phyloP scores from a whole-genome alignment of 1,284 basidiomycete species.

The Puccinia novopanici region DNA sequence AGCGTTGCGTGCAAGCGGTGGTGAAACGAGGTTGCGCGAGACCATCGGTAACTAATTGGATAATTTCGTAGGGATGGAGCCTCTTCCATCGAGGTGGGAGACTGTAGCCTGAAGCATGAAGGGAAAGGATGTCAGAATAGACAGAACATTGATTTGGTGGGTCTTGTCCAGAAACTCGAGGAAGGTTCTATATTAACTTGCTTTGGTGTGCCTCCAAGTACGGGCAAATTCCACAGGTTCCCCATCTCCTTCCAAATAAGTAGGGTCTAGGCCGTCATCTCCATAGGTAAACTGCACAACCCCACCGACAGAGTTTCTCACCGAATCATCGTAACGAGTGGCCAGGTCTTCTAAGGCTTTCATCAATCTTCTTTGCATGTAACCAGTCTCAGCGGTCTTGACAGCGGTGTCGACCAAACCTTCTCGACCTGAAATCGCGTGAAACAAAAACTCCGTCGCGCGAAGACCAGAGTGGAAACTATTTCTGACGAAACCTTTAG shows the following conservation, averaged over 20 bases:
- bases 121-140: neutral
- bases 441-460: slow-evolving; percentile 96
- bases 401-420: slow-evolving; percentile 86
- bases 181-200: slow-evolving; percentile 58
- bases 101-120: slow-evolving; percentile 53
- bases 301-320: slow-evolving; percentile 90
- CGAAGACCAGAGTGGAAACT: slow-evolving; percentile 90
- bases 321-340: slow-evolving; percentile 95
- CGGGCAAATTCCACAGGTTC: slow-evolving; percentile 86
- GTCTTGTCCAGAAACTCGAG: neutral
- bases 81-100: slow-evolving; percentile 64
- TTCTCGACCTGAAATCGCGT: slow-evolving; percentile 97
- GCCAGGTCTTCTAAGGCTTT: slow-evolving; percentile 97
- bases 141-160: neutral
- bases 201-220: slow-evolving; percentile 83
- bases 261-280: slow-evolving; percentile 95
- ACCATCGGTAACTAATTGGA: slow-evolving; percentile 71
- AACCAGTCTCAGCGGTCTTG: slow-evolving; percentile 75
- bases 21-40: slow-evolving; percentile 68
- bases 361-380: slow-evolving; percentile 99
- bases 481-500: slow-evolving; percentile 97
- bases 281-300: slow-evolving; percentile 99
- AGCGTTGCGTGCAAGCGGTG: slow-evolving; percentile 67
- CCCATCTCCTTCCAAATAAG: slow-evolving; percentile 83
- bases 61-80: slow-evolving; percentile 84